phyloP scores from a whole-genome alignment of 352 stramenopile species.

The Phytophthora kernoviae region DNA sequence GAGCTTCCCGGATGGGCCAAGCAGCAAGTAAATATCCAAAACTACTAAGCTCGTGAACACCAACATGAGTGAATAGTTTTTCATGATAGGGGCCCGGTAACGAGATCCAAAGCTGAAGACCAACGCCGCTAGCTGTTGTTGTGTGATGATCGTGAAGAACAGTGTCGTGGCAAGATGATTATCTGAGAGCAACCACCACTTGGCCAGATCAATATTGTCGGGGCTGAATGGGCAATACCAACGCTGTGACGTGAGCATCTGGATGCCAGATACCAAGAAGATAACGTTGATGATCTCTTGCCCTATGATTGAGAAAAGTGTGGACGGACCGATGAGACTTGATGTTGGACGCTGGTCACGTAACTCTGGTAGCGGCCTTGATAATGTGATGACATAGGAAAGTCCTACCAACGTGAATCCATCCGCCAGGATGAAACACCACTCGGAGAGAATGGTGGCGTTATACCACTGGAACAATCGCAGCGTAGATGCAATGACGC shows the following conservation, averaged over 20 bases:
- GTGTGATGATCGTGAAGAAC: conserved; percentile 35
- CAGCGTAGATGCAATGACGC: conserved; percentile 62
- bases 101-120: conserved; percentile 46
- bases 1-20: conserved; percentile 33
- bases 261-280: conserved; percentile 37
- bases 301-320: conserved; percentile 43
- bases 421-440: conserved; percentile 71
- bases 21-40: conserved; percentile 32
- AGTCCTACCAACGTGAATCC: conserved; percentile 62
- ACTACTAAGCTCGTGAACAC: conserved; percentile 25
- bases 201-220: conserved; percentile 35
- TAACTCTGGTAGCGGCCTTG: conserved; percentile 34
- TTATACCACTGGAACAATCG: conserved; percentile 72
- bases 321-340: conserved; percentile 58
- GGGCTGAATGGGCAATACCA: conserved; percentile 43
- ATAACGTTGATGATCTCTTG: conserved; percentile 61
- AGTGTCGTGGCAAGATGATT: conserved; percentile 40
- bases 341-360: conserved; percentile 48
- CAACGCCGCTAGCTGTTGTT: conserved; percentile 31
- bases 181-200: conserved; percentile 47
- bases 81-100: conserved; percentile 36
- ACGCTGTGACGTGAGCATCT: conserved; percentile 22
- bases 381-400: conserved; percentile 67
- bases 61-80: conserved; percentile 37
- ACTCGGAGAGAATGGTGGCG: conserved; percentile 64